Evolutionary conservation across 306 rosid species (phyloP), one percentile per base, ranked within the genome.

Genomic region (Ormosia emarginata): DNA sequence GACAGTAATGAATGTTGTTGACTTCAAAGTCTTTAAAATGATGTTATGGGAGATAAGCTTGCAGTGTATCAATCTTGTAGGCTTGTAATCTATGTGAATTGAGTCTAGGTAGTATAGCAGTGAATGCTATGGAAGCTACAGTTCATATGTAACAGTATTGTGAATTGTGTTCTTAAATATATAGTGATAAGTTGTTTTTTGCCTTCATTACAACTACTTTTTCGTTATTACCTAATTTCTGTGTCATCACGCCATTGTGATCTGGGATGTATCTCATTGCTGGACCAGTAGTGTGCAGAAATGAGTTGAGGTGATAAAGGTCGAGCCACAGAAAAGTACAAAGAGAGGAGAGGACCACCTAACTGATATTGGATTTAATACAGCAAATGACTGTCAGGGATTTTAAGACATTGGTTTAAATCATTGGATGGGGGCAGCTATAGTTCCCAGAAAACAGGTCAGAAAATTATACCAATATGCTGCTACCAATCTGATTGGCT

Each of bases 61-160:
- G 62, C 74, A 49, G 44, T 32, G 44, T 74, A 50, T 44, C 63
- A 59, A 74, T 47, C n/a, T 80, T 75, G 41, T 53, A 80, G 78
- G 59, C 53, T 67, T 84, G 67, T 79, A 64, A 32, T 43, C 67
- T n/a, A 61, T 76, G 29, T 78, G 57, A 62, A 61, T 12, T 12
- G 59, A 41, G 85, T 70, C 58, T 53, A 14, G 65, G 67, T 46
- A 71, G 53, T 71, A 34, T 53, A n/a, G 44, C 43, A 14, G 71
- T 34, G 14, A 79, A 84, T 84, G 74, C 49, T 36, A 61, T 56
- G 50, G 61, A 66, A 74, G 32, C 49, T 12, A 33, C 71, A 39
- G 74, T 59, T 75, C 69, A 11, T 11, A 32, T 67, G 84, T 79
- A 75, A 74, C 40, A 50, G 58, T 84, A 32, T 39, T 67, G 13